Base-by-base conservation (phyloP, 108 stramenopile genomes). In the Asterionellopsis glacialis region DNA sequence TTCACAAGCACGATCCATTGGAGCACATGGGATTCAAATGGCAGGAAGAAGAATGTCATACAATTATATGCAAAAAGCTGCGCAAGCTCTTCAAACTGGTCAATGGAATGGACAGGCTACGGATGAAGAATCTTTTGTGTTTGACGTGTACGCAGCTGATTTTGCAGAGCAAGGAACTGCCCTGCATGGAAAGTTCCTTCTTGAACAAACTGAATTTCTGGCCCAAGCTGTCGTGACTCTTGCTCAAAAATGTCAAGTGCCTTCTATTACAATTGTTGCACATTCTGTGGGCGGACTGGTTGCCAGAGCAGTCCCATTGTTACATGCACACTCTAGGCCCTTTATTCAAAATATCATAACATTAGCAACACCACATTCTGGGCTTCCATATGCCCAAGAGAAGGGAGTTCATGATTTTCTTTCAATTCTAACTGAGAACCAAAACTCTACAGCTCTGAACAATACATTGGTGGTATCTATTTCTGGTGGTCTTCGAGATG, bases 231-330 rank as follows among this genome's bases (percentile, higher is more conserved):
- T 88, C 1, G 57, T 57, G 25, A 68, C 65, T 18, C 52, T 91
- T 1, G 67, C 63, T 12, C 57, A 54, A 16, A 41, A 45, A 9
- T 74, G 68, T 41, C 2, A 50, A 18, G 65, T 51, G 45, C 7
- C 44, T 33, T 47, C 45, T 6, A 65, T 92, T 42, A 73, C 72
- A 0, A 51, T 92, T 9, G 83, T 92, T 14, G 90, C 72, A 1
- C 90, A 92, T 70, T 85, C 84, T 55, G 80, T 92, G 52, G 90
- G 90, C 18, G 90, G 87, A 19, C 68, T 63, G 48, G 87, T 82
- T 16, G 83, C 84, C 0, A 57, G 69, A 25, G 47, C 65, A 38
- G 78, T 72, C 0, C 58, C 57, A 15, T 43, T 73, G 14, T 43
- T 41, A 24, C 61, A 70, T 51, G 55, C 56, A 9, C 9, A 52